Evolutionary conservation across 1,139 yeast genomes (phyloP).

Genomic region (Yamadazyma sp.): DNA sequence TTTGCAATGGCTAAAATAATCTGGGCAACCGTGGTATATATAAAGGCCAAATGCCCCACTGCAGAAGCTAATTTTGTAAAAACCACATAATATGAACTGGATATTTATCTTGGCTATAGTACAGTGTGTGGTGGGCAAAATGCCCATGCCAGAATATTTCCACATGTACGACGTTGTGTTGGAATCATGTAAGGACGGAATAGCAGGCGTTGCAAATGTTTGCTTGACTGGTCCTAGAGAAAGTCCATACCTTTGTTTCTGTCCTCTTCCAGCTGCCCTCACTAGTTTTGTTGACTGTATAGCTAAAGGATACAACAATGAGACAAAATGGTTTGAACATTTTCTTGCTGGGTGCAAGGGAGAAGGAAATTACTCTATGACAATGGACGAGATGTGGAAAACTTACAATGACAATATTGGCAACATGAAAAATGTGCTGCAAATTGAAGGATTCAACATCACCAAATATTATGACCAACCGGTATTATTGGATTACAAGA

Average conservation of each 20-base stretch:
- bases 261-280: conserved; percentile 19
- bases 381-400: conserved; percentile 11
- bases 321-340: conserved; percentile 12
- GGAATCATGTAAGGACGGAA: conserved; percentile 8
- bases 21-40: too few relatives aligned
- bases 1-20: too few relatives aligned
- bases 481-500: conserved; percentile 10
- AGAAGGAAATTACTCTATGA: conserved; percentile 6
- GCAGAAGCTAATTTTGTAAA: too few relatives aligned
- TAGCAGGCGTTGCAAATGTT: conserved; percentile 9
- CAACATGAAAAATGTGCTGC: conserved; percentile 9
- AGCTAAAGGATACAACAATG: conserved; percentile 18
- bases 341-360: conserved; percentile 16
- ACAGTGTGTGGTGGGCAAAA: background rate
- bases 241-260: conserved; percentile 15
- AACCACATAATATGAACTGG: background rate
- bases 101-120: background rate
- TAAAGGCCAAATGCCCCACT: too few relatives aligned
- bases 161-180: conserved; percentile 9
- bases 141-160: background rate
- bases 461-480: conserved; percentile 14
- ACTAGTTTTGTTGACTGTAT: conserved; percentile 22
- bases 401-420: conserved; percentile 10
- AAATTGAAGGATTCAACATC: conserved; percentile 9
- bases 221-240: conserved; percentile 5